Base-by-base conservation (phyloP, 495 filamentous ascomycete species). In the Neurospora intermedia region DNA sequence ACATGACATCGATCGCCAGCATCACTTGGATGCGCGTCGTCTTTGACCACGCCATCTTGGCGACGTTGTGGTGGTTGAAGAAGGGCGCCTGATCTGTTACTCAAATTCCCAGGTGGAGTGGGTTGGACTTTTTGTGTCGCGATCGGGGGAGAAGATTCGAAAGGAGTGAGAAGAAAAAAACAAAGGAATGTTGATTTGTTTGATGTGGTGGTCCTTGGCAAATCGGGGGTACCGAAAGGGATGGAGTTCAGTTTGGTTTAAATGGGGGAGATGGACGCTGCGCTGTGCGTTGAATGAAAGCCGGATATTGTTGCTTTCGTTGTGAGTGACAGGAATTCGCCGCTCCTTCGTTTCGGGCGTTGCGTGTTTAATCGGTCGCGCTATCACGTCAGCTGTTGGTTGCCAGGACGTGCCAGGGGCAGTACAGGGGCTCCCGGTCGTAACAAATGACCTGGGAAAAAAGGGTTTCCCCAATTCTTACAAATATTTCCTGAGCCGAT, bases 11-110 rank as follows among this genome's bases (percentile, higher is more conserved):
- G 78, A 99, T 97, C 70, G 84, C 93, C 80, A 99, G 88, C 83
- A 99, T 91, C 82, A 97, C 91, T 76, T 91, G 86, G 79, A 99
- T 99, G 84, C 96, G 89, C 76, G 90, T 92, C 62, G 93, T 92
- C 80, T 98, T 98, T 71, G 95, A 97, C 84, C 94, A 91, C 72
- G 86, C 93, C 96, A 98, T 98, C 45, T 59, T 75, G 76, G 69
- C 69, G 45, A 66, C 10, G 15, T 23, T 54, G 27, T 39, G 35
- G 35, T 35, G 70, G 13, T 7, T 35, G 43, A 39, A 18, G 9
- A 59, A 71, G 16, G 16, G 27, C 27, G 54, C 54, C 54, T 15
- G 54, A 35, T 15, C 54, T 35, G 54, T 66, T 66, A 35, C 54
- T 66, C 54, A 66, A 35, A 27, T 66, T 66, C 15, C 54, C 54